Evolutionary conservation across 192 early-diverging fungal genomes (phyloP).

Genomic region (Entomortierella chlamydospora): DNA sequence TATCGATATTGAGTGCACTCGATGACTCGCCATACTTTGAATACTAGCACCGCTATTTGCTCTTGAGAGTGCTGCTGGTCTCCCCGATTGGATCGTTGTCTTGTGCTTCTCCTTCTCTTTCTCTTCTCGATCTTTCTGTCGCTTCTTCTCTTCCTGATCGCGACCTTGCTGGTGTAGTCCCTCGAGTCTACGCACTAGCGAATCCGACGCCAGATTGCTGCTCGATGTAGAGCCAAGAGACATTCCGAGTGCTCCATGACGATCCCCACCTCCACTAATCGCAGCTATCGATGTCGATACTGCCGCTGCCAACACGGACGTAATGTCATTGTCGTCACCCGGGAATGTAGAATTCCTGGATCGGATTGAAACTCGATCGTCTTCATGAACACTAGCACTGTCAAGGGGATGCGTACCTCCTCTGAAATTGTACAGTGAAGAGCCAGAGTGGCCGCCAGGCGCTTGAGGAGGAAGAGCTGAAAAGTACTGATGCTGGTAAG

Average conservation of each 20-base stretch:
- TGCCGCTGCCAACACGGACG: slow-evolving; percentile 11
- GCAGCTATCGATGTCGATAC: no score
- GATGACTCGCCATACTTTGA: slow-evolving; percentile 20
- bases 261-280: neutral
- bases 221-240: slow-evolving; percentile 6
- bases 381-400: neutral
- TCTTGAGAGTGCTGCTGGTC: slow-evolving; percentile 30
- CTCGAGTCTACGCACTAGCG: slow-evolving; percentile 39
- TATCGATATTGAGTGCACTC: neutral
- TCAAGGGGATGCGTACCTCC: slow-evolving; percentile 10
- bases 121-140: neutral
- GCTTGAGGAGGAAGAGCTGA: slow-evolving; percentile 17
- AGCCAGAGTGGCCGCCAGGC: neutral
- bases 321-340: slow-evolving; percentile 11
- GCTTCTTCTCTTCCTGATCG: slow-evolving; percentile 7
- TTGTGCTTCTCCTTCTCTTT: neutral
- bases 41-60: slow-evolving; percentile 49
- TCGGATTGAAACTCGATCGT: slow-evolving; percentile 37
- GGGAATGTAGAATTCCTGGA: slow-evolving; percentile 26
- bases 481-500: slow-evolving; percentile 47
- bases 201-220: slow-evolving; percentile 31
- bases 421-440: no score
- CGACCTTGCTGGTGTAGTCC: slow-evolving; percentile 48
- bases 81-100: neutral
- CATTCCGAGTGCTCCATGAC: neutral